phyloP scores from a whole-genome alignment of 1,139 yeast species.

The Barnettozyma hawaiiensis region DNA sequence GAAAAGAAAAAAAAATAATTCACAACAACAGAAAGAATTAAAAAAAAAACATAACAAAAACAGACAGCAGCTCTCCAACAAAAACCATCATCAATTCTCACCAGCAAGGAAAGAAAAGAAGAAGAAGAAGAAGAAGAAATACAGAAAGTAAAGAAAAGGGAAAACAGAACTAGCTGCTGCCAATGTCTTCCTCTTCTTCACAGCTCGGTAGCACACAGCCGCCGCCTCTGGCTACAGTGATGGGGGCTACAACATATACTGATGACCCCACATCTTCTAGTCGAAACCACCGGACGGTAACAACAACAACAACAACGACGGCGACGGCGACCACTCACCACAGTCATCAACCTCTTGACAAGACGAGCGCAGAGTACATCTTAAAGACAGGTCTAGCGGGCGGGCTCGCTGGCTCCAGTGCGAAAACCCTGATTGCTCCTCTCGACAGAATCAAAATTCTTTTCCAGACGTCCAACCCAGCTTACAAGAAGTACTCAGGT shows the following conservation, averaged over 20 bases:
- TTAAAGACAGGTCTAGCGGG: conserved; percentile 87
- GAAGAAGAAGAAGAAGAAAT: background rate
- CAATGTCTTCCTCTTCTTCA: conserved; percentile 2
- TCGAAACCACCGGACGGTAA: background rate
- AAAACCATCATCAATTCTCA: too few relatives aligned
- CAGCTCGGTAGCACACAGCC: conserved; percentile 5
- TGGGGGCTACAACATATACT: conserved; percentile 14
- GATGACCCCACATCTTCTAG: conserved; percentile 20
- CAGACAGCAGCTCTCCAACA: too few relatives aligned
- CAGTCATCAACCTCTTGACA: conserved; percentile 39
- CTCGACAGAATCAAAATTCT: conserved; percentile 89
- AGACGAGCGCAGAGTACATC: conserved; percentile 72
- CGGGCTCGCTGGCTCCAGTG: conserved; percentile 93
- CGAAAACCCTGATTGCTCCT: conserved; percentile 93
- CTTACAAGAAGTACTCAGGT: conserved; percentile 74
- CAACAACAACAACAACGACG: too few relatives aligned
- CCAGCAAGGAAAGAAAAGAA: too few relatives aligned
- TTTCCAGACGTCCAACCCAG: conserved; percentile 93
- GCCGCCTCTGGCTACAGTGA: conserved; percentile 7
- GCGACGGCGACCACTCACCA: background rate
- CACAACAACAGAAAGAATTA: too few relatives aligned
- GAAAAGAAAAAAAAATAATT: background rate
- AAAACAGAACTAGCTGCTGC: background rate
- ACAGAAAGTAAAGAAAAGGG: background rate
- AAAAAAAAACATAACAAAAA: too few relatives aligned